Evolutionary conservation across 1,284 basidiomycete species (phyloP).

Genomic region (Leccinum discolor): DNA sequence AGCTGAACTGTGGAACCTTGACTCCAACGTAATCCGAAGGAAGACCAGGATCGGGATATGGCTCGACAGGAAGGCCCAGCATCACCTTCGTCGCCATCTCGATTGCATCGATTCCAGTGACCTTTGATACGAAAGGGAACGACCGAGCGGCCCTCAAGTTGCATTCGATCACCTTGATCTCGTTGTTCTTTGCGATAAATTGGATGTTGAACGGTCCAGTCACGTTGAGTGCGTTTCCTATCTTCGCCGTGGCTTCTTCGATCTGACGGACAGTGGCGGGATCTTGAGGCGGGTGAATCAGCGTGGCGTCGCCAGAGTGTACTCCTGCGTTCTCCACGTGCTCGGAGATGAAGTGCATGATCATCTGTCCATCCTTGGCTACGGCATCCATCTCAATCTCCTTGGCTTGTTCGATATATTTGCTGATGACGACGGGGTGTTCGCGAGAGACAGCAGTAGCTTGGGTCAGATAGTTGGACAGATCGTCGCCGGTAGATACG

Average conservation of each 20-base stretch:
- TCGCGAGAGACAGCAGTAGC: slow-evolving; percentile 98
- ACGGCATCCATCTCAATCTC: slow-evolving; percentile 99
- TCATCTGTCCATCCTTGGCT: slow-evolving; percentile 94
- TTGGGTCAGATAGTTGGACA: slow-evolving; percentile 90
- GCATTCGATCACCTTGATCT: slow-evolving; percentile 99
- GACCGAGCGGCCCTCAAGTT: slow-evolving; percentile 97
- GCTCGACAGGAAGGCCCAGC: slow-evolving; percentile 86
- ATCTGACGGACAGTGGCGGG: slow-evolving; percentile 96
- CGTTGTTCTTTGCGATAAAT: slow-evolving; percentile 99
- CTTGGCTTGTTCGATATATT: slow-evolving; percentile 99
- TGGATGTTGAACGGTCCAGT: slow-evolving; percentile 99
- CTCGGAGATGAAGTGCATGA: slow-evolving; percentile 99
- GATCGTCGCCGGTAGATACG: slow-evolving; percentile 90
- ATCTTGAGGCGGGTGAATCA: slow-evolving; percentile 98
- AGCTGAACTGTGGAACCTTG: slow-evolving; percentile 99
- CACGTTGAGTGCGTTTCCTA: slow-evolving; percentile 97
- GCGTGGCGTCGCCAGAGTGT: slow-evolving; percentile 82
- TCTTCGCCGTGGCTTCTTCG: slow-evolving; percentile 96
- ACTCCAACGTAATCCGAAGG: slow-evolving; percentile 95
- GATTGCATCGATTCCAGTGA: slow-evolving; percentile 96
- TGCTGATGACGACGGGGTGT: slow-evolving; percentile 97
- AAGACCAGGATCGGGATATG: slow-evolving; percentile 88
- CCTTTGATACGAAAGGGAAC: slow-evolving; percentile 99
- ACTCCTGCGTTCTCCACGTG: slow-evolving; percentile 99
- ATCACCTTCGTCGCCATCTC: slow-evolving; percentile 99